Evolutionary conservation across 2,329 filamentous ascomycete genomes (phyloP), one percentile per base, ranked within the genome.

Genomic region (Pleurostoma richardsiae): DNA sequence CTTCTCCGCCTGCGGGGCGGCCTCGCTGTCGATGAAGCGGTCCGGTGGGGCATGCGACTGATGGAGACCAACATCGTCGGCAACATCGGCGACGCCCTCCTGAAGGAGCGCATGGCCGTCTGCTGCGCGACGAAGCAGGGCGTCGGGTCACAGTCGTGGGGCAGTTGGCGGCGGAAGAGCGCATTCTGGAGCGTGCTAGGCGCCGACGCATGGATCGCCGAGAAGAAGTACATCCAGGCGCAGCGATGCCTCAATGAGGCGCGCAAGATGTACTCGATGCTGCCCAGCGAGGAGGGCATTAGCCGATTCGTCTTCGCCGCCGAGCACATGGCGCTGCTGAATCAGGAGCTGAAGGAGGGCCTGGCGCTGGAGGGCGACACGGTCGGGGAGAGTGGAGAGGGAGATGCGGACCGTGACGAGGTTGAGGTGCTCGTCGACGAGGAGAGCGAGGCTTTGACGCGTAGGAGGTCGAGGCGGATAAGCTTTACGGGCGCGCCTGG

Each of bases 141-240:
- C 3, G 69, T 82, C 4, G 84, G 85, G 1, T 79, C 77, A 6
- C 78, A 83, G 50, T 71, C 72, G 36, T 87, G 84, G 74, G 90
- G 91, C 11, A 76, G 79, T 6, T 79, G 92, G 51, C 79, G 77
- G 49, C 79, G 94, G 42, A 99, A 96, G 71, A 88, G 91, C 3
- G 94, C 88, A 0, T 79, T 95, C 53, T 99, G 91, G 91, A 86
- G 85, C 54, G 77, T 94, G 27, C 76, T 96, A 38, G 86, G 88
- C 2, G 85, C 90, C 1, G 87, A 96, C 57, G 79, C 83, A 2
- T 99, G 94, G 94, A 73, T 92, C 46, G 78, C 79, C 43, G 79
- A 91, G 52, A 82, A 79, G 31, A 91, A 92, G 59, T 82, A 83
- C 45, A 80, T 86, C 10, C 87, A 95, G 59, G 88, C 90, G 1